Conservation (phyloP, 148 eudicot genomes). For the Cornus kousa region DNA sequence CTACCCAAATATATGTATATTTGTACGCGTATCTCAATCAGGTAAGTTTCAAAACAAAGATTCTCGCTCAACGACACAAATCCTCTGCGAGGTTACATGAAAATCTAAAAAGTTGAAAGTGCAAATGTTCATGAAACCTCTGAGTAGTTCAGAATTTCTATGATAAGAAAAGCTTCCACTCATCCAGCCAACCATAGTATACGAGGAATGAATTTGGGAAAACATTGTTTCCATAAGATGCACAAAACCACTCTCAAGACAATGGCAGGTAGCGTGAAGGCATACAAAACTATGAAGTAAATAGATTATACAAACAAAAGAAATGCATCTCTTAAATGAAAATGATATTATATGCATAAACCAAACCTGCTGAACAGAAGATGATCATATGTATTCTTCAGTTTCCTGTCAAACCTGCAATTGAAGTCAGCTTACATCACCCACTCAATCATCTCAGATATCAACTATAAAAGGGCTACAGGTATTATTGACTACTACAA, state of each 20-base stretch:
- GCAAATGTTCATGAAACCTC: no score
- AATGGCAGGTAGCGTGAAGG: background rate
- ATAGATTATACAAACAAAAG: background rate
- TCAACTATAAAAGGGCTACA: background rate
- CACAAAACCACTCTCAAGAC: background rate
- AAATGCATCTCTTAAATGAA: background rate
- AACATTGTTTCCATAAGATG: background rate
- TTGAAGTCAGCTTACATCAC: slow-evolving; percentile 16
- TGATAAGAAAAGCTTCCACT: no score
- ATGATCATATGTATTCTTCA: slow-evolving; percentile 84
- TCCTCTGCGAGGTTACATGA: background rate
- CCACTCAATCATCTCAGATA: slow-evolving; percentile 3
- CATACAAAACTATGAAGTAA: background rate
- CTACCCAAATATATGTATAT: no score
- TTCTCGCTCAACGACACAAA: background rate
- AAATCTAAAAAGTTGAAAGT: background rate
- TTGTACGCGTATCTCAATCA: background rate
- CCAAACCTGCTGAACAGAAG: slow-evolving; percentile 90
- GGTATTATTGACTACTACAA: background rate
- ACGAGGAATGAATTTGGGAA: slow-evolving; percentile 4
- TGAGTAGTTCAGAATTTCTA: no score
- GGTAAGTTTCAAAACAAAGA: background rate
- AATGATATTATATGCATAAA: slow-evolving; percentile 14
- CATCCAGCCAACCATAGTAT: background rate
- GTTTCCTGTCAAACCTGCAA: slow-evolving; percentile 95